Percentiles rank a stretch among this genome's conserved stretches.
Evolutionary conservation across 306 rosid species (phyloP).

Genomic region (Cucumis melo): DNA sequence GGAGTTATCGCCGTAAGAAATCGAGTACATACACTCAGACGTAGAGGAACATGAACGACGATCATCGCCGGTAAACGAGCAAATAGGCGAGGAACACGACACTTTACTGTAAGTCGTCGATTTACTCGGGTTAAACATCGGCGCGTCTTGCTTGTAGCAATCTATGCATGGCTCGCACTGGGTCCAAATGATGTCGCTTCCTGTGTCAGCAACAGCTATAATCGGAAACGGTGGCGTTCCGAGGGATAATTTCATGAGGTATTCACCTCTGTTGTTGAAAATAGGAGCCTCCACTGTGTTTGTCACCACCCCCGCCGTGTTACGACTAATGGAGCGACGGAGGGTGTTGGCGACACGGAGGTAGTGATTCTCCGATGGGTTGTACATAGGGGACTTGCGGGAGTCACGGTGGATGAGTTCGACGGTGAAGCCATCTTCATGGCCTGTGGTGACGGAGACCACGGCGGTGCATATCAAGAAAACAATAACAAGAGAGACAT

Average conservation of each 20-base stretch:
- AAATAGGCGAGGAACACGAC: slow-evolving; percentile 4
- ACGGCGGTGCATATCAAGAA: background rate
- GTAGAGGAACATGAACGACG: background rate
- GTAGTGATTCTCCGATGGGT: slow-evolving; percentile 11
- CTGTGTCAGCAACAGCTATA: slow-evolving; percentile 36
- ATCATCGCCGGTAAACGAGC: accelerated
- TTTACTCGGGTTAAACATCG: slow-evolving; percentile 24
- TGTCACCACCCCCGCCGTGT: too few relatives aligned
- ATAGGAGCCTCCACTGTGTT: background rate
- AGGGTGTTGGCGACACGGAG: slow-evolving; percentile 16
- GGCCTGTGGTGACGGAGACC: background rate
- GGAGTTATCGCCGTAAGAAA: slow-evolving; percentile 17
- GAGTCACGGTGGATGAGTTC: slow-evolving; percentile 47
- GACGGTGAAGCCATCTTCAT: slow-evolving; percentile 13
- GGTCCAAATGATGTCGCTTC: slow-evolving; percentile 43
- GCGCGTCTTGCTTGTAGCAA: slow-evolving; percentile 28
- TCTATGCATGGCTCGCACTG: slow-evolving; percentile 36
- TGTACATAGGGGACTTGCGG: slow-evolving; percentile 27
- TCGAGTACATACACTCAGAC: slow-evolving; percentile 10
- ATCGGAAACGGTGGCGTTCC: slow-evolving; percentile 40
- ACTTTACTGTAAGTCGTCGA: slow-evolving; percentile 18
- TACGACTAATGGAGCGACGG: slow-evolving; percentile 18
- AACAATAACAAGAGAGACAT: background rate
- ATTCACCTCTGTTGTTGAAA: slow-evolving; percentile 1
- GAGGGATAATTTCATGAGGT: slow-evolving; percentile 23